Evolutionary conservation across 495 filamentous ascomycete genomes (phyloP).

Genomic region (Hyphodiscus hymeniophilus): DNA sequence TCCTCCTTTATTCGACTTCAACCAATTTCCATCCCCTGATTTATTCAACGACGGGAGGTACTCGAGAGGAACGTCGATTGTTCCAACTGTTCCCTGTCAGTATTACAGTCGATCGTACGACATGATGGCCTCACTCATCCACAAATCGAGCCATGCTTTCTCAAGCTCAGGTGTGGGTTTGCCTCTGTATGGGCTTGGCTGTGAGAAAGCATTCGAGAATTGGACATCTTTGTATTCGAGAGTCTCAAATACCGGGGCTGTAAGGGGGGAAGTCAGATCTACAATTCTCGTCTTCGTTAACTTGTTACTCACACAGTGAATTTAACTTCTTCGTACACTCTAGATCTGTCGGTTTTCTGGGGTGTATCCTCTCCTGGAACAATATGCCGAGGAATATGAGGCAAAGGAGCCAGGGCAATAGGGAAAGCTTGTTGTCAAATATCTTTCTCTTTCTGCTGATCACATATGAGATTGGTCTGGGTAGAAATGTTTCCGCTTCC

Average conservation of each 20-base stretch:
- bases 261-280: too few relatives aligned
- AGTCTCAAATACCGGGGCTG: neutral
- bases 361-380: neutral
- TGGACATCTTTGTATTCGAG: neutral
- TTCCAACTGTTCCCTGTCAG: neutral
- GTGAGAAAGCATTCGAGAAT: neutral
- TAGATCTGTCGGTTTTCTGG: neutral
- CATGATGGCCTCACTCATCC: neutral
- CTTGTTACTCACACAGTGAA: constrained; percentile 3
- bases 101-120: neutral
- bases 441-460: neutral
- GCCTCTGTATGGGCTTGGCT: neutral
- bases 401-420: neutral
- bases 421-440: neutral
- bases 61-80: neutral
- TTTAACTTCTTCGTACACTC: neutral
- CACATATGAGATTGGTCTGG: neutral
- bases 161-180: neutral
- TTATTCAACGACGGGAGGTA: neutral
- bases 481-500: neutral
- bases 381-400: neutral
- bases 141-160: constrained; percentile 1
- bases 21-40: neutral
- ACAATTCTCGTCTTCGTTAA: too few relatives aligned
- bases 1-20: neutral